These are phyloP conservation scores for Ceratobasidium sp. DNA, from an alignment of 1,284 basidiomycete genomes.

Conservation along the genomic window DNA sequence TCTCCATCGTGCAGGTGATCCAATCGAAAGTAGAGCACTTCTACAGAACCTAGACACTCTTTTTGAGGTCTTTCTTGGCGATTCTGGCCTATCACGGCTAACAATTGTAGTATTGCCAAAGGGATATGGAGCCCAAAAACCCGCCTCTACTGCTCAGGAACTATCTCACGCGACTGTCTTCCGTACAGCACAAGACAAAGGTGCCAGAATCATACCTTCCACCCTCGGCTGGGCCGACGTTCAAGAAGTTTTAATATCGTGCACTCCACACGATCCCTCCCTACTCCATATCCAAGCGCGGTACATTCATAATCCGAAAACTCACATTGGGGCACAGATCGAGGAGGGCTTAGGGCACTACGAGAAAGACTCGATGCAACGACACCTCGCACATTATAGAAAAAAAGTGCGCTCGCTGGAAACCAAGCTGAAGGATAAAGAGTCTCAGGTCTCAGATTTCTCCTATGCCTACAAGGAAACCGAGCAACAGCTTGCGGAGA, in stretches of 20 bases:
- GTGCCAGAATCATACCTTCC: not conserved
- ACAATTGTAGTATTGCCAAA: slow-evolving; percentile 6
- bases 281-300: slow-evolving; percentile 17
- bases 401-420: not conserved
- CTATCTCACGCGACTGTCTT: not conserved
- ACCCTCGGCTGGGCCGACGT: not conserved
- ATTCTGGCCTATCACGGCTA: slow-evolving; percentile 16
- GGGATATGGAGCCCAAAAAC: not conserved
- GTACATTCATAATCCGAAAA: not conserved
- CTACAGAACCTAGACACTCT: not conserved
- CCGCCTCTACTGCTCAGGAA: not conserved
- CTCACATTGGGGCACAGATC: not conserved
- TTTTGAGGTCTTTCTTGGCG: slow-evolving; percentile 11
- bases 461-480: not conserved
- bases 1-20: slow-evolving; percentile 8
- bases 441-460: not conserved
- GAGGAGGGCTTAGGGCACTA: not conserved
- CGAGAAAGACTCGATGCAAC: not conserved
- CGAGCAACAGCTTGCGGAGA: not conserved
- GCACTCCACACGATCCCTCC: not conserved
- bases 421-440: not conserved
- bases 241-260: not conserved
- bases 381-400: too few relatives aligned
- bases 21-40: slow-evolving; percentile 5
- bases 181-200: not conserved